Evolutionary conservation across 371 early-diverging fungal genomes (phyloP).

Genomic region (Apophysomyces ossiformis): DNA sequence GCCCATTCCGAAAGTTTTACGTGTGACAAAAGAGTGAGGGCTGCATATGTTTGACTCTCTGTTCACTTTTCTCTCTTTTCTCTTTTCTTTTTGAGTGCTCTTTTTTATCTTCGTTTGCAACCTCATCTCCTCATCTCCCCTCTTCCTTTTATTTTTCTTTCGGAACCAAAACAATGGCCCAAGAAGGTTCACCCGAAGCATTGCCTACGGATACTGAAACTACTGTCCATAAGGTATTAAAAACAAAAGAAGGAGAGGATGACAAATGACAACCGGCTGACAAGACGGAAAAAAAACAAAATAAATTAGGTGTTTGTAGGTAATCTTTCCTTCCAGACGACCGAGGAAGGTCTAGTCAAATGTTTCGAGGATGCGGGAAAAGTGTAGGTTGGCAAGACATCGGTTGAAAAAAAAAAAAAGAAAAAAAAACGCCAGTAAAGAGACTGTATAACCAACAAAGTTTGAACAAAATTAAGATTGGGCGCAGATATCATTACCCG

Average conservation of each 20-base stretch:
- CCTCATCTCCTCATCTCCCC: conserved; percentile 7
- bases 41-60: background rate
- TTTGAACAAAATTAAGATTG: conserved; percentile 19
- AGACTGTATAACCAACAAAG: too few relatives aligned
- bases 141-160: conserved; percentile 9
- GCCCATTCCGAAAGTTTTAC: background rate
- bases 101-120: background rate
- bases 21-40: background rate
- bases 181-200: conserved; percentile 3
- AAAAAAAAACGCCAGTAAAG: too few relatives aligned
- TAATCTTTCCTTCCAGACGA: conserved; percentile 88
- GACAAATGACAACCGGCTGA: background rate
- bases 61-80: conserved; percentile 5
- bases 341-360: conserved; percentile 74
- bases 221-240: conserved; percentile 1
- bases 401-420: background rate
- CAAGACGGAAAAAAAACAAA: too few relatives aligned
- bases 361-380: conserved; percentile 74
- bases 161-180: conserved; percentile 4
- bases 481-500: conserved; percentile 80
- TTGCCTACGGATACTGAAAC: background rate
- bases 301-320: conserved; percentile 86
- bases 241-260: background rate
- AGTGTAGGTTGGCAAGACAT: conserved; percentile 64
- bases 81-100: conserved; percentile 1